Evolutionary conservation across 2,329 filamentous ascomycete genomes (phyloP).

Genomic region (Fusarium begoniae): DNA sequence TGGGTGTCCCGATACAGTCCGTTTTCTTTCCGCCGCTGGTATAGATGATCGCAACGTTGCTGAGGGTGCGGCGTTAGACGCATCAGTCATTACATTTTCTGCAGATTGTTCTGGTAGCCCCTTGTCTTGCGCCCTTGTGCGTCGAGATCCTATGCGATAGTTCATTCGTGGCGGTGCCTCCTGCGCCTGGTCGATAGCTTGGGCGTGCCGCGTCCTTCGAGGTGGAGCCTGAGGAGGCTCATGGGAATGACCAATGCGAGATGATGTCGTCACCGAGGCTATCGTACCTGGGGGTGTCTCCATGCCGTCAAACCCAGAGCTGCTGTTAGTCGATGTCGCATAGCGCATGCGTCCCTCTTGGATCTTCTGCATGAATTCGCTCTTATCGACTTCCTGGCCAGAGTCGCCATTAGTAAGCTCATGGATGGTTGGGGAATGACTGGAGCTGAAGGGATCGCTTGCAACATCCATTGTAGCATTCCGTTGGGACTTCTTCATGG

Average conservation of each 20-base stretch:
- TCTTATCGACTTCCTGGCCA: constrained; percentile 55
- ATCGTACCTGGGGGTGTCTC: constrained; percentile 65
- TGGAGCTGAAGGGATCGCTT: constrained; percentile 63
- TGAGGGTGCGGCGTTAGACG: constrained; percentile 47
- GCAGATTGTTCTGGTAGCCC: constrained; percentile 42
- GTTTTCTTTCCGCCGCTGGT: constrained; percentile 75
- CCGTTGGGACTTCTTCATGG: constrained; percentile 55
- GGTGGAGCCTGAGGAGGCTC: constrained; percentile 63
- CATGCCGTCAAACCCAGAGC: constrained; percentile 61
- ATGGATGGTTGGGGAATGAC: constrained; percentile 52
- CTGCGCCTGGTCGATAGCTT: constrained; percentile 59
- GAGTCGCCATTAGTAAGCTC: constrained; percentile 55
- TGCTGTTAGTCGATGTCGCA: constrained; percentile 49
- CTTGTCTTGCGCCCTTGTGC: constrained; percentile 51
- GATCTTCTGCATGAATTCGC: constrained; percentile 66
- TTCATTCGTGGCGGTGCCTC: constrained; percentile 74
- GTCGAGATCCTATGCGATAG: constrained; percentile 61
- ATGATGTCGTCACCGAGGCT: constrained; percentile 32
- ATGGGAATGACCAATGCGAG: constrained; percentile 41
- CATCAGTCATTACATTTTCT: constrained; percentile 56
- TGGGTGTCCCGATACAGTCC: constrained; percentile 88
- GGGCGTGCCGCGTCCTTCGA: constrained; percentile 64
- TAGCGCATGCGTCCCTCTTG: constrained; percentile 60
- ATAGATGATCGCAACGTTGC: constrained; percentile 52
- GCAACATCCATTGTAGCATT: constrained; percentile 49